Evolutionary conservation across 2,329 filamentous ascomycete species (phyloP), one percentile per base, ranked within the genome.

Genomic region (Cytospora chrysosperma): DNA sequence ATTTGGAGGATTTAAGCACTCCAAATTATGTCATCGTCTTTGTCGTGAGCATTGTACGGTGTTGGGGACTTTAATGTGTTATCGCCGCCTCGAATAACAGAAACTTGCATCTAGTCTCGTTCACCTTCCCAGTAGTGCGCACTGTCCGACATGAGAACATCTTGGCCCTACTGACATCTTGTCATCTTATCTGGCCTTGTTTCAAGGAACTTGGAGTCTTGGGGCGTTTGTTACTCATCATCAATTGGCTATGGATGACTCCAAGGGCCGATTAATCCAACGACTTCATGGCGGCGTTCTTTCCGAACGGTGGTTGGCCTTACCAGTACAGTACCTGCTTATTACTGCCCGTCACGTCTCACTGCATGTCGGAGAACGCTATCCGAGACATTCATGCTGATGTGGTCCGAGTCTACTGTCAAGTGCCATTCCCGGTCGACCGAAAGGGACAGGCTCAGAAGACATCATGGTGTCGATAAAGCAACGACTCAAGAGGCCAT

Each of bases 31-130:
- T 47, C 49, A 21, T 52, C 52, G 52, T n/a, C 27, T 3, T 37
- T 21, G n/a, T 17, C 9, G 17, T 58, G 21, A 63, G 63, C 63
- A 65, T 62, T 52, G 63, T 63, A 59, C 59, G 63, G 63, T 53
- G 63, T 65, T 65, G 52, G 60, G 60, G 60, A 10, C 40, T 49
- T 30, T 34, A 7, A 47, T 28, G 37, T 55, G 40, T 49, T 32
- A 21, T 28, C 32, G 26, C 51, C 56, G 13, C 40, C 27, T 65
- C 21, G 32, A 63, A 60, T 62, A 59, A 26, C 30, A 58, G 47
- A 13, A 40, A 56, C 26, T 15, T 21, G 7, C 50, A 49, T 28
- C 17, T 21, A 32, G 19, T 50, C 32, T 30, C 19, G 24, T 24
- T 61, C 52, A n/a, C 50, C 34, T 26, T 34, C 27, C 21, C 9